Conservation (phyloP, 352 stramenopile genomes). For the Globisporangium radiosum region DNA sequence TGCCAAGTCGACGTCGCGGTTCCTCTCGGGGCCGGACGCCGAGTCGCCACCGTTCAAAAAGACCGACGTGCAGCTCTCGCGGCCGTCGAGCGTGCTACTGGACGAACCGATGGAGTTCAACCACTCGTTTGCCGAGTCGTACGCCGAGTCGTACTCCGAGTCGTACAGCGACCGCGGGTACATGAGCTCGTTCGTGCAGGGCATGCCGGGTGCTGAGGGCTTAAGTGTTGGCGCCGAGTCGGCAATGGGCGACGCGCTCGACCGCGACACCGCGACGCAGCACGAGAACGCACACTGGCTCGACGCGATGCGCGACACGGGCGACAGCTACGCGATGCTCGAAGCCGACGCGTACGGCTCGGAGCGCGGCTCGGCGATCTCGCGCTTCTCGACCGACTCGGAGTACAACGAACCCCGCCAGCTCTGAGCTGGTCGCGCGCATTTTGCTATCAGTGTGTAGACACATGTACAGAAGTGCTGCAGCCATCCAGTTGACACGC, state of each 20-base stretch:
- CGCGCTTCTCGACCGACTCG: slow-evolving; percentile 69
- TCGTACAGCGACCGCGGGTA: slow-evolving; percentile 39
- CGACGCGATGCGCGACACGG: slow-evolving; percentile 65
- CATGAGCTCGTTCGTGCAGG: slow-evolving; percentile 41
- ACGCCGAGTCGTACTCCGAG: slow-evolving; percentile 45
- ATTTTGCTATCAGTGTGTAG: too few relatives aligned
- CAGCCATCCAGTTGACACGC: not conserved
- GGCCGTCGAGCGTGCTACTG: slow-evolving; percentile 39
- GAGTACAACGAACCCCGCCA: slow-evolving; percentile 17
- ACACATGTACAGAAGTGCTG: too few relatives aligned
- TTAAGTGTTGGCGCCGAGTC: slow-evolving; percentile 12
- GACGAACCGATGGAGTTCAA: slow-evolving; percentile 54
- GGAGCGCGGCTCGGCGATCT: slow-evolving; percentile 54
- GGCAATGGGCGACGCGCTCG: slow-evolving; percentile 12
- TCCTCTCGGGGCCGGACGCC: slow-evolving; percentile 12
- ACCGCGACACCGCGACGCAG: slow-evolving; percentile 13
- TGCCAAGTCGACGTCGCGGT: slow-evolving; percentile 6
- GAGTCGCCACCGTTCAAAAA: slow-evolving; percentile 31
- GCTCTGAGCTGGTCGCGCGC: not conserved
- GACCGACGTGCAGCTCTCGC: slow-evolving; percentile 30
- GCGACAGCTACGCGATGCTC: slow-evolving; percentile 81
- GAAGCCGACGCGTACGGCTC: slow-evolving; percentile 64
- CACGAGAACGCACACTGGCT: slow-evolving; percentile 43
- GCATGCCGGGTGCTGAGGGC: slow-evolving; percentile 27
- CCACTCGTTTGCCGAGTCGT: slow-evolving; percentile 46